Conservation (phyloP, 257 asterid genomes). For the Fraxinus anomala region DNA sequence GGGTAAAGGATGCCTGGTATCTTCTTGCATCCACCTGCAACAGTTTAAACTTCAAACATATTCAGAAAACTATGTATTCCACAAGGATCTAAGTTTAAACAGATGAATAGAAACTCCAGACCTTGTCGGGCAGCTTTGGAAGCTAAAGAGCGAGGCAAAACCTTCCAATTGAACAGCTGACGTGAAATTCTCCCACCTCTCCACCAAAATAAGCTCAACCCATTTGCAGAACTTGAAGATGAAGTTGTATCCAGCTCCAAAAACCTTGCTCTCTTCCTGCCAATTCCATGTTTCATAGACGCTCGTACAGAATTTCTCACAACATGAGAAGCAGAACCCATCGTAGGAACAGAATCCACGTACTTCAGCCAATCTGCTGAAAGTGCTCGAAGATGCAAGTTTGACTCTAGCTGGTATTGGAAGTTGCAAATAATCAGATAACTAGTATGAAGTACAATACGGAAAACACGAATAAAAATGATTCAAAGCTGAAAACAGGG, state of each 20-base stretch:
- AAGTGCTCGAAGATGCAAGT: conserved; percentile 73
- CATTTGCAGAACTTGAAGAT: conserved; percentile 60
- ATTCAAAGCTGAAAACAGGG: neutral
- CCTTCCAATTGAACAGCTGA: conserved; percentile 74
- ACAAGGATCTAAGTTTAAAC: conserved; percentile 18
- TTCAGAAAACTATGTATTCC: conserved; percentile 29
- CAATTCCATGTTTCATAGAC: conserved; percentile 59
- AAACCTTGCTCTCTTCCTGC: conserved; percentile 56
- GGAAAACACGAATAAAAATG: conserved; percentile 4
- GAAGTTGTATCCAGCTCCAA: conserved; percentile 47
- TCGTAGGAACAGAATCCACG: conserved; percentile 68
- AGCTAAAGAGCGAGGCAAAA: conserved; percentile 74
- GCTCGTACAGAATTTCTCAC: conserved; percentile 55
- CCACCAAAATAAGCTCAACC: conserved; percentile 91
- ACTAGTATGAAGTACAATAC: conserved; percentile 1
- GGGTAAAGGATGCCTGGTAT: conserved; percentile 79
- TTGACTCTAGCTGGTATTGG: conserved; percentile 78
- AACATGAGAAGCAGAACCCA: conserved; percentile 80
- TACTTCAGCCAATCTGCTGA: conserved; percentile 85
- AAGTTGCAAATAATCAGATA: conserved; percentile 28
- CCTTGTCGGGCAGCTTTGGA: conserved; percentile 98
- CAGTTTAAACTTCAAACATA: conserved; percentile 26
- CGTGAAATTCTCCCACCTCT: conserved; percentile 94
- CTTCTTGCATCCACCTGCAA: conserved; percentile 84
- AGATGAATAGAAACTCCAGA: conserved; percentile 33